Base-by-base conservation (phyloP, 768 basidiomycete species). In the Leccinum uliginosum region DNA sequence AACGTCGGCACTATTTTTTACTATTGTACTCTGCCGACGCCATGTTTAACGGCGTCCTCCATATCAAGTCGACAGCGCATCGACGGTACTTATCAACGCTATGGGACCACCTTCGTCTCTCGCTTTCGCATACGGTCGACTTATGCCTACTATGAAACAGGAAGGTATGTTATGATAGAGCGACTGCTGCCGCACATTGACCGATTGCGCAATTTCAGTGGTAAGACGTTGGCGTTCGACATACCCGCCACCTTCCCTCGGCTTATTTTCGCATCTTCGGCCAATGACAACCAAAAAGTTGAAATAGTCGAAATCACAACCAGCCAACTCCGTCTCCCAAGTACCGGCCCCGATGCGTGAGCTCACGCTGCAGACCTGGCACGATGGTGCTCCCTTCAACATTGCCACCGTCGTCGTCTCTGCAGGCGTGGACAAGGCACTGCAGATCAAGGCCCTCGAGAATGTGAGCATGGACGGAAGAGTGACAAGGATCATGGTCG, bases 271-370 rank as follows among this genome's bases (percentile, higher is more conserved):
- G 64, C 68, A 27, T 63, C 66, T 3, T 59, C 73, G n/a, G 38
- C 3, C 21, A 1, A 56, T 66, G 14, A 68, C 69, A 53, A n/a
- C n/a, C n/a, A n/a, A n/a, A n/a, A n/a, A n/a, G n/a, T 66, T 65
- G 10, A 43, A 43, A 8, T 66, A 64, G 7, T 64, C 73, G 47
- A 67, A 64, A 8, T 62, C 73, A 51, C 60, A 61, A 61, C 59
- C 64, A 21, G 49, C 70, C 49, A 29, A 30, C 9, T 73, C n/a
- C n/a, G n/a, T n/a, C n/a, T n/a, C n/a, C n/a, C n/a, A n/a, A n/a
- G n/a, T n/a, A n/a, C n/a, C n/a, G n/a, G n/a, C 95, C 1, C 97
- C 97, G 0, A 99, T 97, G 1, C 88, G 97, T 43, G 97, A 99
- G 74, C 82, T 99, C 21, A 97, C 97, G 1, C 81, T 97, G 51